Conservation (phyloP, 2,329 filamentous ascomycete species). For the Fusarium metavorans region DNA sequence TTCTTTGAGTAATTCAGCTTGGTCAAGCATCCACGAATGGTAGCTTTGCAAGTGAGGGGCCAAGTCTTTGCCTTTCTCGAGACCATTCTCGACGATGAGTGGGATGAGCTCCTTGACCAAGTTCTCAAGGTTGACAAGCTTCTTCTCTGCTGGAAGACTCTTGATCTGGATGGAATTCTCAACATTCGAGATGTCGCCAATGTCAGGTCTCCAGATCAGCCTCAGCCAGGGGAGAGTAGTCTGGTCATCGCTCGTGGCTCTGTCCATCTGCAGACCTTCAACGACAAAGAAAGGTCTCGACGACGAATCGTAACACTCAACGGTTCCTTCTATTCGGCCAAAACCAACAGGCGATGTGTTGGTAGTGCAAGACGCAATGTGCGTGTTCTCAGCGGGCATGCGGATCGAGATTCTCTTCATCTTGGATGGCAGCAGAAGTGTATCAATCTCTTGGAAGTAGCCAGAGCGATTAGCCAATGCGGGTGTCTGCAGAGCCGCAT, state of each 20-base stretch:
- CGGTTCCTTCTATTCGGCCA: conserved; percentile 31
- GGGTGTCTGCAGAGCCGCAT: conserved; percentile 40
- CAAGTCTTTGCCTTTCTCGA: conserved; percentile 28
- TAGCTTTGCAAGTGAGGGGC: conserved; percentile 30
- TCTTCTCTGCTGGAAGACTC: conserved; percentile 39
- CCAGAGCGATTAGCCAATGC: conserved; percentile 39
- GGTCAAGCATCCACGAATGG: conserved; percentile 33
- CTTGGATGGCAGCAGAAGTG: conserved; percentile 30
- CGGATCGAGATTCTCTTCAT: conserved; percentile 42
- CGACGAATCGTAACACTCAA: conserved; percentile 32
- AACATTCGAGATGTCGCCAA: conserved; percentile 35
- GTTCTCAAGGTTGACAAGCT: conserved; percentile 38
- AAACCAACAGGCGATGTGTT: conserved; percentile 38
- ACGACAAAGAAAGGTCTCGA: conserved; percentile 39
- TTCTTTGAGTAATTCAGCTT: conserved; percentile 29
- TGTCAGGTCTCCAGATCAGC: conserved; percentile 38
- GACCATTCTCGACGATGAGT: conserved; percentile 31
- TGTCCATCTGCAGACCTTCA: conserved; percentile 40
- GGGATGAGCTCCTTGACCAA: conserved; percentile 39
- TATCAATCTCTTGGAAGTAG: conserved; percentile 40
- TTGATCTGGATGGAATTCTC: conserved; percentile 29
- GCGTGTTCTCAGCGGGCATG: conserved; percentile 36
- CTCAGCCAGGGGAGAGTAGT: conserved; percentile 39
- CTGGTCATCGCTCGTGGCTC: conserved; percentile 34
- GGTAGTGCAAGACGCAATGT: conserved; percentile 29